Evolutionary conservation across 768 basidiomycete species (phyloP).

Genomic region (Macrolepiota dolichaula): DNA sequence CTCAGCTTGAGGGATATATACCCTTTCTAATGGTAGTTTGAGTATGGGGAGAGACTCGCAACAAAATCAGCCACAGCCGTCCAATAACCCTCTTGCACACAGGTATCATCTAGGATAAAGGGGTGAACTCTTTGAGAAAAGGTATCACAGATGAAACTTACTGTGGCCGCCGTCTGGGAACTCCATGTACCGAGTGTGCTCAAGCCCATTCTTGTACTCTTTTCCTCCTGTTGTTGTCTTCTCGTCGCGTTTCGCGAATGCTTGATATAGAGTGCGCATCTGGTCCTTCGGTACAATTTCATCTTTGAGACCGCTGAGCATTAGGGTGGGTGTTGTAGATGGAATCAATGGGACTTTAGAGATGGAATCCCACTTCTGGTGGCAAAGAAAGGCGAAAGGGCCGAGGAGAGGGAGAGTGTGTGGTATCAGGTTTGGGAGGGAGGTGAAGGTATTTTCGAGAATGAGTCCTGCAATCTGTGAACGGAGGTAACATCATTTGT

Average conservation of each 20-base stretch:
- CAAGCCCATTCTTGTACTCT: constrained; percentile 44
- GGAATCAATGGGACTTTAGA: constrained; percentile 63
- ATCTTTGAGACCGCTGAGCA: constrained; percentile 74
- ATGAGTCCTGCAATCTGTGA: constrained; percentile 74
- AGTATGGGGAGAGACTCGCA: constrained; percentile 16
- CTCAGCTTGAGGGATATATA: not conserved
- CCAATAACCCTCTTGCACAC: constrained; percentile 55
- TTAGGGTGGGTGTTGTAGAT: constrained; percentile 66
- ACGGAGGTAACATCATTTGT: not conserved
- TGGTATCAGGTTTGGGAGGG: constrained; percentile 80
- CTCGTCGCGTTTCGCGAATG: constrained; percentile 52
- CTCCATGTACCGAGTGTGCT: constrained; percentile 53
- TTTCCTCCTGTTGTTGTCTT: constrained; percentile 33
- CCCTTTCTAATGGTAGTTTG: not conserved
- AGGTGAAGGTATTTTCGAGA: constrained; percentile 92
- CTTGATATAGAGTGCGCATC: constrained; percentile 73
- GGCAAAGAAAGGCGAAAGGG: constrained; percentile 75
- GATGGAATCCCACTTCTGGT: constrained; percentile 86
- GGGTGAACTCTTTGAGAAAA: not conserved
- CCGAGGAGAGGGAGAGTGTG: constrained; percentile 69
- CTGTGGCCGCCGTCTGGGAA: constrained; percentile 56
- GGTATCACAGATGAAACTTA: constrained; percentile 24
- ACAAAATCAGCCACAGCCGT: constrained; percentile 47
- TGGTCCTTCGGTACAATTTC: constrained; percentile 74
- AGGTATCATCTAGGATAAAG: constrained; percentile 45